These are phyloP conservation scores for Calonectria naviculata DNA, from an alignment of 2,329 filamentous ascomycete genomes.

Conservation along the genomic window DNA sequence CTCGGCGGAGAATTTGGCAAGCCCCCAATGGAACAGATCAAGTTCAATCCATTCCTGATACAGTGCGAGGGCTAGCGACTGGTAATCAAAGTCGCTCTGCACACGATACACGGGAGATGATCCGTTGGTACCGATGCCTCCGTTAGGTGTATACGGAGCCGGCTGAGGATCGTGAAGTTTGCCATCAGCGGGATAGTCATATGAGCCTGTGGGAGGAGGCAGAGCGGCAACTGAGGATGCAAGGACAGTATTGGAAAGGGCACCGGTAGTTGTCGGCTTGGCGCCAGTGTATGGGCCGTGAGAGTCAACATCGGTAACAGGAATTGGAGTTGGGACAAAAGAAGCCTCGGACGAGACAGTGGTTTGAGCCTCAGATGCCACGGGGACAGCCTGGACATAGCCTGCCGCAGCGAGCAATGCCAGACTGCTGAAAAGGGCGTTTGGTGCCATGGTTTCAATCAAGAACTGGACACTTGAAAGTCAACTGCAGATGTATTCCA, in stretches of 20 bases:
- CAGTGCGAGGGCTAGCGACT: constrained; percentile 78
- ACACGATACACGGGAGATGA: constrained; percentile 80
- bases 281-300: constrained; percentile 77
- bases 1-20: constrained; percentile 73
- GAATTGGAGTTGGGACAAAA: no score
- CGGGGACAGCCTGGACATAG: no score
- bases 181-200: constrained; percentile 79
- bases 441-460: no score
- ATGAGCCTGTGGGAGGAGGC: constrained; percentile 70
- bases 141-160: constrained; percentile 77
- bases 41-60: constrained; percentile 90
- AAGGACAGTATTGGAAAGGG: constrained; percentile 67
- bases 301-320: constrained; percentile 65
- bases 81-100: constrained; percentile 85
- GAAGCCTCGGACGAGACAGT: no score
- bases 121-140: constrained; percentile 84
- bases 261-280: constrained; percentile 73
- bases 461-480: no score
- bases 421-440: no score
- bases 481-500: no score
- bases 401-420: no score
- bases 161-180: constrained; percentile 74
- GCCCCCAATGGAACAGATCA: constrained; percentile 82
- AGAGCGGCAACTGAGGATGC: constrained; percentile 67
- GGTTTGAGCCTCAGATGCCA: no score